Evolutionary conservation across 345 rosid genomes (phyloP), one percentile per base, ranked within the genome.

Genomic region (Lepidium sativum): DNA sequence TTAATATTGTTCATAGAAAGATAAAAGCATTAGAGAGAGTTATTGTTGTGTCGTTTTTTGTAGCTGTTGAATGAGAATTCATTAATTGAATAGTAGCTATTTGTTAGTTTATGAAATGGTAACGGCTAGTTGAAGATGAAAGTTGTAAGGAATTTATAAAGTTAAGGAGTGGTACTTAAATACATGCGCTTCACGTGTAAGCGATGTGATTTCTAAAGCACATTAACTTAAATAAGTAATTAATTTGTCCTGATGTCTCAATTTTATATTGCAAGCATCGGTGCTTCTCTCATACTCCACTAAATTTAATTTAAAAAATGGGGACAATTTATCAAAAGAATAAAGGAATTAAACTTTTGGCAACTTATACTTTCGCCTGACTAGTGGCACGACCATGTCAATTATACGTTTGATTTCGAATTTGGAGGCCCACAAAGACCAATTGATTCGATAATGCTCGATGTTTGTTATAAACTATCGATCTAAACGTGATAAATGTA

Each of bases 51-150:
- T 25, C 29, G n/a, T n/a, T 0, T 25, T 25, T 25, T 25, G 29
- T 25, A 25, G 29, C 6, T 25, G 29, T 16, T 31, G 13, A 38
- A 35, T 50, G 68, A 27, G 9, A 52, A 50, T 50, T 51, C 51
- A 63, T 25, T 25, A 4, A 25, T 69, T 23, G 47, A 52, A 54
- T 16, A 11, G 18, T 31, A 12, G 53, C 32, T 39, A 49, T 40
- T 9, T 49, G 27, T 57, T 9, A 9, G 34, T 40, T 27, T n/a
- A 1, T 4, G 52, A 50, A 21, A 8, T 69, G 16, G 1, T 69
- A 69, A 69, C 68, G 74, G 74, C 61, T 53, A 69, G 55, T 34
- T 59, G 27, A 5, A 42, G 37, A 50, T 14, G 35, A 27, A 49
- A 27, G 51, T 53, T 43, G 54, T 60, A 69, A 69, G 42, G 42